Evolutionary conservation across 2,329 filamentous ascomycete genomes (phyloP).

Genomic region (Drechslerella dactyloides): DNA sequence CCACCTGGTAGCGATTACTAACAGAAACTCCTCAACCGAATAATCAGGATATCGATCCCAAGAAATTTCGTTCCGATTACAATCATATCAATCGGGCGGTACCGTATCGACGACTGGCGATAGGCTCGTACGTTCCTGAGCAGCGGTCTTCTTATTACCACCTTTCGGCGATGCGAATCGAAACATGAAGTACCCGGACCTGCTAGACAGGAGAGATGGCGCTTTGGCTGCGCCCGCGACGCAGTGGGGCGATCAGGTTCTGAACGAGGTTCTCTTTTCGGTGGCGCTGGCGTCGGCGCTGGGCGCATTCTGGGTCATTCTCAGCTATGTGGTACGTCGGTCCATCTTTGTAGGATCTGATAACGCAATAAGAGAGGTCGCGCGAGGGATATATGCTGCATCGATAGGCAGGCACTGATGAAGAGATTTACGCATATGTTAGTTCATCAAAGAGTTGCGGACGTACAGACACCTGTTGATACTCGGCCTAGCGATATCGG

Average conservation of each 20-base stretch:
- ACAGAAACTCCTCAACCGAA: too few species aligned
- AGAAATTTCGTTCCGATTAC: too few species aligned
- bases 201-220: conserved; percentile 40
- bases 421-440: not conserved
- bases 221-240: conserved; percentile 49
- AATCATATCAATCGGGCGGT: too few species aligned
- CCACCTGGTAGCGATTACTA: too few species aligned
- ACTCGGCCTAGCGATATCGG: conserved; percentile 59
- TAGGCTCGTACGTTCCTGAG: not conserved
- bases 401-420: not conserved
- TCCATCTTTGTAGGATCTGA: too few species aligned
- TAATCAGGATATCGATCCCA: too few species aligned
- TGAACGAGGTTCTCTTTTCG: conserved; percentile 56
- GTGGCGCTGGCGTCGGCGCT: conserved; percentile 57
- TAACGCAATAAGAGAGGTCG: too few species aligned
- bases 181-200: conserved; percentile 15
- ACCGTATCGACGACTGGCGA: too few species aligned
- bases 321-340: conserved; percentile 57
- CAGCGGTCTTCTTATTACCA: too few species aligned
- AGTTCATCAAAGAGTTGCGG: conserved; percentile 58
- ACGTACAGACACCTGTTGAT: conserved; percentile 60
- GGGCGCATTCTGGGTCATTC: conserved; percentile 59
- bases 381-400: too few species aligned
- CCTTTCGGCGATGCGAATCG: conserved; percentile 16
- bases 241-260: conserved; percentile 38